Evolutionary conservation across 768 basidiomycete genomes (phyloP).

Genomic region (Xerocomus brunneocitrinus): DNA sequence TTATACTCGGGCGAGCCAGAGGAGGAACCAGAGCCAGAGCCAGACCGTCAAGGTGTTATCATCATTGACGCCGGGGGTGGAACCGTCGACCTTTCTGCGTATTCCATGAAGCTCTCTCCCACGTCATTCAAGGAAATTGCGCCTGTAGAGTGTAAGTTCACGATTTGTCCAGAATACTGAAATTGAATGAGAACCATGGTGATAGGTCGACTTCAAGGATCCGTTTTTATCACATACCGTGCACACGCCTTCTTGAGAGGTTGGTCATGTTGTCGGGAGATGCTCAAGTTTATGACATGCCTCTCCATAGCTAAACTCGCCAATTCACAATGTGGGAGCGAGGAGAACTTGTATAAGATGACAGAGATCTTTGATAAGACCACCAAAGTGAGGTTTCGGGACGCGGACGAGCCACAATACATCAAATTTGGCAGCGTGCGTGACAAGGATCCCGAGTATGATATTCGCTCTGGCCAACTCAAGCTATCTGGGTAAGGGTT

Average conservation of each 20-base stretch:
- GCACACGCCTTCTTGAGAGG: constrained; percentile 28
- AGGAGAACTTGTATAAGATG: constrained; percentile 32
- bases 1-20: neutral
- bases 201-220: constrained; percentile 37
- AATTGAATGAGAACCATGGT: neutral
- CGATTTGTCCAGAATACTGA: neutral
- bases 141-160: constrained; percentile 26
- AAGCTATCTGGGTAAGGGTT: constrained; percentile 34
- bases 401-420: constrained; percentile 30
- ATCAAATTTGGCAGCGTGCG: constrained; percentile 36
- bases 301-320: constrained; percentile 24
- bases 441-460: constrained; percentile 30
- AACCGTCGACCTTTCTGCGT: constrained; percentile 35
- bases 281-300: neutral
- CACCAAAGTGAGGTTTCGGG: constrained; percentile 39
- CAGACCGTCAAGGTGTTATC: constrained; percentile 35
- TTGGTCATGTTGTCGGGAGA: neutral
- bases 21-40: neutral
- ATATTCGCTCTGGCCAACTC: constrained; percentile 36
- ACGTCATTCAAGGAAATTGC: constrained; percentile 33
- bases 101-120: constrained; percentile 22
- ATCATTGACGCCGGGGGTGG: constrained; percentile 32
- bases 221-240: constrained; percentile 32
- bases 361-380: constrained; percentile 32
- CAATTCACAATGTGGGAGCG: constrained; percentile 25